Conservation (phyloP, 768 basidiomycete species). For the Leucosporidium creatinivorum region DNA sequence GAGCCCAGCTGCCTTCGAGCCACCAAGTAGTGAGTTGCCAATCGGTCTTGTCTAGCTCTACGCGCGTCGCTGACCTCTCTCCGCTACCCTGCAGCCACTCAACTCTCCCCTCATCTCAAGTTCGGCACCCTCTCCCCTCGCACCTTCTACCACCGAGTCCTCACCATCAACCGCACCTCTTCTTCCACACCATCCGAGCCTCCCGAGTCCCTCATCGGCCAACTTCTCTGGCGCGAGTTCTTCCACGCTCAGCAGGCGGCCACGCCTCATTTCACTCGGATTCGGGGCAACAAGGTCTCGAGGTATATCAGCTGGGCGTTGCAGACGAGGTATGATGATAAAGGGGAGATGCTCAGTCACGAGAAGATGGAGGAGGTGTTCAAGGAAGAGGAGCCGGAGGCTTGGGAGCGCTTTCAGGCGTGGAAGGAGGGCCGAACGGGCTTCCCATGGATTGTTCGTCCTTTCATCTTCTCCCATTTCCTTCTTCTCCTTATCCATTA, state of each 20-base stretch:
- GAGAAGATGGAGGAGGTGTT: slow-evolving; percentile 34
- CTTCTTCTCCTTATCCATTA: too few relatives aligned
- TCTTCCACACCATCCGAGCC: slow-evolving; percentile 31
- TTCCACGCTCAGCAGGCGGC: slow-evolving; percentile 42
- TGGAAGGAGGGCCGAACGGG: slow-evolving; percentile 41
- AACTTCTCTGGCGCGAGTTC: slow-evolving; percentile 41
- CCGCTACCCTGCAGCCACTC: slow-evolving; percentile 31
- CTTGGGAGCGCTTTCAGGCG: slow-evolving; percentile 5
- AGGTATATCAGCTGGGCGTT: slow-evolving; percentile 42
- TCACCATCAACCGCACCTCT: slow-evolving; percentile 36
- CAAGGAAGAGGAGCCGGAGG: slow-evolving; percentile 37
- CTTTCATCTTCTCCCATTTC: too few relatives aligned
- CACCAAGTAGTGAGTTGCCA: slow-evolving; percentile 26
- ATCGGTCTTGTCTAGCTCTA: too few relatives aligned
- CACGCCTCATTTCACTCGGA: slow-evolving; percentile 40
- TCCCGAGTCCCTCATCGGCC: slow-evolving; percentile 38
- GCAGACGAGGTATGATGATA: slow-evolving; percentile 41
- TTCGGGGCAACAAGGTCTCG: slow-evolving; percentile 41
- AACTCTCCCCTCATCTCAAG: slow-evolving; percentile 41
- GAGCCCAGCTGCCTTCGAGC: slow-evolving; percentile 41
- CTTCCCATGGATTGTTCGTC: slow-evolving; percentile 40
- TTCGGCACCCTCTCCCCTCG: slow-evolving; percentile 43
- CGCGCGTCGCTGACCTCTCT: background rate
- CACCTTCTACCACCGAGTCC: slow-evolving; percentile 42
- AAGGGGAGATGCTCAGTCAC: slow-evolving; percentile 39